Percentiles rank a stretch among this genome's conserved stretches.
Conservation (phyloP, 768 basidiomycete genomes). For the Nevesoporus exiguus region DNA sequence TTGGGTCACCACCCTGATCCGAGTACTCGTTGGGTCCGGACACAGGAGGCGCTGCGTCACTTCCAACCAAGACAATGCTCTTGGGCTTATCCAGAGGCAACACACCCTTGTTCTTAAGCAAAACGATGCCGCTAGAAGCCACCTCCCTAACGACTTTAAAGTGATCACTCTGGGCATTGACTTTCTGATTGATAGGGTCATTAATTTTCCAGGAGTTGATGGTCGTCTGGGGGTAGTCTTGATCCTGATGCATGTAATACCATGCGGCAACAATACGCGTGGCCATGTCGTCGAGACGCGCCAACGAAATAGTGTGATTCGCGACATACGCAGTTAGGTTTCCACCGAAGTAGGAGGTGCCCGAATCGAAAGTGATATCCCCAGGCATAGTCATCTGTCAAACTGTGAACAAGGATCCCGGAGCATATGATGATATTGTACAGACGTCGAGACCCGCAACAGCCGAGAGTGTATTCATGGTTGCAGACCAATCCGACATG, state of each 20-base stretch:
- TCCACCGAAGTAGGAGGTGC: constrained; percentile 53
- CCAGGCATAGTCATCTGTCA: constrained; percentile 72
- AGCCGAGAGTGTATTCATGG: constrained; percentile 42
- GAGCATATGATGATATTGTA: neutral
- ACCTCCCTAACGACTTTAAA: constrained; percentile 52
- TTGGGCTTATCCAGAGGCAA: constrained; percentile 60
- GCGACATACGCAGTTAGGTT: constrained; percentile 57
- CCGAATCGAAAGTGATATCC: constrained; percentile 43
- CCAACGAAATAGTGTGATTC: constrained; percentile 53
- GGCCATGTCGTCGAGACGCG: constrained; percentile 69
- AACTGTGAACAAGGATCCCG: neutral
- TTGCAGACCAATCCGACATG: constrained; percentile 67
- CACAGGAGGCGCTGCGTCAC: constrained; percentile 58
- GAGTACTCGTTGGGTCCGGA: constrained; percentile 69
- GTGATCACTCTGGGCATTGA: constrained; percentile 60
- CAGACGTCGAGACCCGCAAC: constrained; percentile 62
- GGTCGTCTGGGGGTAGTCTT: constrained; percentile 25
- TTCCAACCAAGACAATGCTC: constrained; percentile 60
- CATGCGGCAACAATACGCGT: constrained; percentile 67
- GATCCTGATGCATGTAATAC: constrained; percentile 39
- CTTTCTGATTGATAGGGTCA: constrained; percentile 37
- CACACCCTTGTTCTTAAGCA: constrained; percentile 62
- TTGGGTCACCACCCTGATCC: constrained; percentile 55
- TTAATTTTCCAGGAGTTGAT: constrained; percentile 27
- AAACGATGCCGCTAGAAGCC: constrained; percentile 60